phyloP scores from a whole-genome alignment of 306 rosid species.

The Calophaca sinica region DNA sequence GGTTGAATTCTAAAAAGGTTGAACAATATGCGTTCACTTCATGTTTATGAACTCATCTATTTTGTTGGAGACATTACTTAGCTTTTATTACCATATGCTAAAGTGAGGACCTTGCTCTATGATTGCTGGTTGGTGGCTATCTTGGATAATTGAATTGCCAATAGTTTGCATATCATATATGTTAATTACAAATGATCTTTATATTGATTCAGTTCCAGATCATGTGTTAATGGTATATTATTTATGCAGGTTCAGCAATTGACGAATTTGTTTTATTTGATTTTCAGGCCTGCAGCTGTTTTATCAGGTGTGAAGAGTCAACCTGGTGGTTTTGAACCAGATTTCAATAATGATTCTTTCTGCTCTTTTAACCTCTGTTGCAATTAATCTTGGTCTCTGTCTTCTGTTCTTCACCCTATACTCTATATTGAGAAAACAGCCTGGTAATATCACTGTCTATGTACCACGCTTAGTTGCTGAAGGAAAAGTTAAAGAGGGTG shows the following conservation, averaged over 20 bases:
- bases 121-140: too few relatives aligned
- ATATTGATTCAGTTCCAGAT: constrained; percentile 23
- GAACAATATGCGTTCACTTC: too few relatives aligned
- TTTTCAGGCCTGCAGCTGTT: constrained; percentile 43
- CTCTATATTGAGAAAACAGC: constrained; percentile 81
- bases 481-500: constrained; percentile 49
- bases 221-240: constrained; percentile 13
- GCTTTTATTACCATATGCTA: too few relatives aligned
- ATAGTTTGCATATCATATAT: too few relatives aligned
- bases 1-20: too few relatives aligned
- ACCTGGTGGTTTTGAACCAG: constrained; percentile 41
- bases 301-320: constrained; percentile 30
- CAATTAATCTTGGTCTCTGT: constrained; percentile 83
- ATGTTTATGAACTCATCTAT: too few relatives aligned
- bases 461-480: constrained; percentile 68
- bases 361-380: constrained; percentile 83
- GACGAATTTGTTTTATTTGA: constrained; percentile 1
- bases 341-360: constrained; percentile 69
- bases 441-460: constrained; percentile 65
- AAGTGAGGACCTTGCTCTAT: too few relatives aligned
- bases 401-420: constrained; percentile 73
- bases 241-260: constrained; percentile 45
- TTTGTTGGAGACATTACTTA: too few relatives aligned
- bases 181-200: background rate
- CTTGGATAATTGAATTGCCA: too few relatives aligned